Evolutionary conservation across 1,139 yeast species (phyloP).

Genomic region (Magnusiomyces fungicola): DNA sequence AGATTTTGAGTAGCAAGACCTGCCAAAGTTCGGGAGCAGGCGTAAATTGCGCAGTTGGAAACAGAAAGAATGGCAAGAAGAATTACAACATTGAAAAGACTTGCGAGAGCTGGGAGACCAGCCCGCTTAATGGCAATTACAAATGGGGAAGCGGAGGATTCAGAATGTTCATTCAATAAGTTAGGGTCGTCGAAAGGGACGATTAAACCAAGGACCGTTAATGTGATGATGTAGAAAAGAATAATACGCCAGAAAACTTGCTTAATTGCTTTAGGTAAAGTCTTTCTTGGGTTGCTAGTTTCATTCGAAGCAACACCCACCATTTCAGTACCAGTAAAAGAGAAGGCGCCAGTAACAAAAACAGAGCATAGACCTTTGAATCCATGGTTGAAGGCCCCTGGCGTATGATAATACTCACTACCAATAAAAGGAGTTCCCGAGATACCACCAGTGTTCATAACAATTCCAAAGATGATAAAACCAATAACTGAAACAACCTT

Average conservation of each 20-base stretch:
- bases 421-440: conserved; percentile 59
- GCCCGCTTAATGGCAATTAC: conserved; percentile 58
- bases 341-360: conserved; percentile 79
- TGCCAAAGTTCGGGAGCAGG: conserved; percentile 72
- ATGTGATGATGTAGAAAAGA: conserved; percentile 53
- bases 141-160: conserved; percentile 61
- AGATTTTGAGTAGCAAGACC: conserved; percentile 76
- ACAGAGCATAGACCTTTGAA: conserved; percentile 81
- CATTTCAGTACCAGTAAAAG: conserved; percentile 78
- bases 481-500: conserved; percentile 56
- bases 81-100: conserved; percentile 66
- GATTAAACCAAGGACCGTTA: conserved; percentile 51
- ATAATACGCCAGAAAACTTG: conserved; percentile 69
- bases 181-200: conserved; percentile 53
- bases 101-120: conserved; percentile 54
- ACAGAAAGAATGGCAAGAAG: conserved; percentile 62
- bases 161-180: conserved; percentile 40
- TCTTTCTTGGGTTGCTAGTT: conserved; percentile 61
- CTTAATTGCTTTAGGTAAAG: conserved; percentile 61
- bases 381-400: conserved; percentile 57
- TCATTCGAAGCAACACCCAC: conserved; percentile 85
- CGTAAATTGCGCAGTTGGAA: conserved; percentile 72
- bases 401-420: conserved; percentile 50
- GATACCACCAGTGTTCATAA: conserved; percentile 62
- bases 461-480: conserved; percentile 55